A percentile compares a stretch with the other conserved stretches of the same genome.
Conservation (phyloP, 176 grass and related monocot species). For the Urochloa ruziziensis region DNA sequence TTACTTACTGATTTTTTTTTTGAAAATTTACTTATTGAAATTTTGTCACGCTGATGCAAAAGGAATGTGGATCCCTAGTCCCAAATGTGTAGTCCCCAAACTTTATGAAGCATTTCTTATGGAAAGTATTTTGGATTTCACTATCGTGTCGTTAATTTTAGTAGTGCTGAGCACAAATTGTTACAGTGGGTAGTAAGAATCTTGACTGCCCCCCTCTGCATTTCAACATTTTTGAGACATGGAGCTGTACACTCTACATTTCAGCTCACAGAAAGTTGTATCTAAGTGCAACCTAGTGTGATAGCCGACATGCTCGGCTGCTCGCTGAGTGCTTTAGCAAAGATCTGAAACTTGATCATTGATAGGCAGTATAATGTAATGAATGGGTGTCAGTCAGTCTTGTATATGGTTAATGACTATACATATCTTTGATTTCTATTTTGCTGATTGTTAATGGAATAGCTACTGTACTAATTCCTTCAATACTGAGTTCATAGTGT, state of each 20-base stretch:
- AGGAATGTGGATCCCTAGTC: background rate
- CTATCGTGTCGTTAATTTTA: background rate
- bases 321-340: too few relatives aligned
- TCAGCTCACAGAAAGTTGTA: background rate
- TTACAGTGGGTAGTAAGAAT: background rate
- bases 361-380: background rate
- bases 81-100: background rate
- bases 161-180: background rate
- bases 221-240: background rate
- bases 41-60: background rate
- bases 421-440: background rate
- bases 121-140: background rate
- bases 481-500: background rate
- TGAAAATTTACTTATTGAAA: too few relatives aligned
- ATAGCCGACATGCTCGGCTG: too few relatives aligned
- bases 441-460: background rate
- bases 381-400: background rate
- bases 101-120: background rate
- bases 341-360: conserved; percentile 1
- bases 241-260: background rate
- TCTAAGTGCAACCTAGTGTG: too few relatives aligned
- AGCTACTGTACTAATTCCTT: background rate
- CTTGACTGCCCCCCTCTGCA: background rate
- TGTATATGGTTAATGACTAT: too few relatives aligned
- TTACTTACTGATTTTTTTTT: background rate